A percentile compares a stretch with the other conserved stretches of the same genome.
Conservation (phyloP, 2,329 filamentous ascomycete genomes). For the Cladosporium sp. region DNA sequence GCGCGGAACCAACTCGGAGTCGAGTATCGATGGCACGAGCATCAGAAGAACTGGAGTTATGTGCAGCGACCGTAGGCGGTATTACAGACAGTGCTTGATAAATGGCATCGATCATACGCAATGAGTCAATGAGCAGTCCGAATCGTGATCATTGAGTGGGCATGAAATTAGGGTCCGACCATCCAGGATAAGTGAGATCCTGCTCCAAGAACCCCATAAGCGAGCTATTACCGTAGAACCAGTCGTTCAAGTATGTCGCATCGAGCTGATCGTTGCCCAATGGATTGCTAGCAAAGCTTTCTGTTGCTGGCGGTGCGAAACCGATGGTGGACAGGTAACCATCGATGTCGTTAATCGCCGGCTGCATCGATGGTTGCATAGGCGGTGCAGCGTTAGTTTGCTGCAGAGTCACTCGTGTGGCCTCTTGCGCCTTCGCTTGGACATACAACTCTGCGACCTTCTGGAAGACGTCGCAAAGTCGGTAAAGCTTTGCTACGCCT, state of each 20-base stretch:
- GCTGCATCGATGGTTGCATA: slow-evolving; percentile 10
- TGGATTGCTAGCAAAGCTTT: background rate
- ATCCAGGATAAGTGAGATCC: slow-evolving; percentile 4
- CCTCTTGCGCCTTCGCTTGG: slow-evolving; percentile 14
- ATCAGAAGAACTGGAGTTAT: too few species aligned
- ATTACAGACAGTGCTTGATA: background rate
- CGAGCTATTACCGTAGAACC: slow-evolving; percentile 16
- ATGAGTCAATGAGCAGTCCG: background rate
- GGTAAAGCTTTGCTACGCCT: slow-evolving; percentile 18
- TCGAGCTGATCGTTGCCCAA: slow-evolving; percentile 2
- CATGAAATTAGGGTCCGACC: slow-evolving; percentile 1
- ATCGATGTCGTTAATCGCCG: slow-evolving; percentile 17
- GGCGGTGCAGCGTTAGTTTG: background rate
- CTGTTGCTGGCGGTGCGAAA: slow-evolving; percentile 13
- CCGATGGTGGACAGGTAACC: slow-evolving; percentile 16
- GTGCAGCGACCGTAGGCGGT: too few species aligned
- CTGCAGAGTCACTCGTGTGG: background rate
- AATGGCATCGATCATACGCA: background rate
- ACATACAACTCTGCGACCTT: slow-evolving; percentile 22
- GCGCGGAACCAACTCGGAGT: too few species aligned
- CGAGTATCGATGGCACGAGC: too few species aligned
- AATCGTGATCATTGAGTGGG: background rate
- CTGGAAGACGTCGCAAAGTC: slow-evolving; percentile 21
- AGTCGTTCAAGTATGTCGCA: slow-evolving; percentile 15
- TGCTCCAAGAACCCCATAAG: slow-evolving; percentile 17